Percentiles rank a stretch among this genome's conserved stretches.
phyloP scores from a whole-genome alignment of 2,329 filamentous ascomycete species.

The Microcyclospora tardicrescens region DNA sequence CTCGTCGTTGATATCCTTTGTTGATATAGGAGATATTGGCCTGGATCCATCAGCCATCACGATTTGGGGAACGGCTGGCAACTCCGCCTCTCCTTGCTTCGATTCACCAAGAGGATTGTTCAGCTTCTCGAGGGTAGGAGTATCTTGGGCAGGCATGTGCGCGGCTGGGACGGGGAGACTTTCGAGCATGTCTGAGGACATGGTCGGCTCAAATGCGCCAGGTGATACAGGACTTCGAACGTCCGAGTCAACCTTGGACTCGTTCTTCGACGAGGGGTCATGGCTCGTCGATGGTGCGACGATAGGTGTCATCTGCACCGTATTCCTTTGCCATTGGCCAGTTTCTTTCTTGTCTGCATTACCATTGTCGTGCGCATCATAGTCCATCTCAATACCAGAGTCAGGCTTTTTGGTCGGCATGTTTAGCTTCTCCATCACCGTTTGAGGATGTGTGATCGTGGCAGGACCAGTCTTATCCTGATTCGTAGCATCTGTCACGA shows the following conservation, averaged over 20 bases:
- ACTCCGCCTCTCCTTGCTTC: slow-evolving; percentile 1
- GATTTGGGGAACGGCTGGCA: slow-evolving; percentile 3
- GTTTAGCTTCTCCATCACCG: slow-evolving; percentile 4
- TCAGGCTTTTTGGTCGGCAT: slow-evolving; percentile 35
- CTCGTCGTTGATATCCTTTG: no score
- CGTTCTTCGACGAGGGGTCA: not conserved
- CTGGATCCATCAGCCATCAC: slow-evolving; percentile 11
- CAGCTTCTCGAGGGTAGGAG: no score
- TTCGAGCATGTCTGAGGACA: slow-evolving; percentile 5
- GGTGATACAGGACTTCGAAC: not conserved
- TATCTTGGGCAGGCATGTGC: no score
- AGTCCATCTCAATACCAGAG: slow-evolving; percentile 42
- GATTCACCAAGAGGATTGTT: not conserved
- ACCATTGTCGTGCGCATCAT: slow-evolving; percentile 8
- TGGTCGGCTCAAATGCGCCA: slow-evolving; percentile 1
- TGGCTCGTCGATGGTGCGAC: no score
- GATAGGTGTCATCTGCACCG: not conserved
- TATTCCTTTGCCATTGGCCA: not conserved
- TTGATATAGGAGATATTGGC: slow-evolving; percentile 1
- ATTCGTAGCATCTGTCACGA: slow-evolving; percentile 1
- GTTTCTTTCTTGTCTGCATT: slow-evolving; percentile 4
- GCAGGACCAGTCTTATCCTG: not conserved
- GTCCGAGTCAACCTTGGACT: not conserved
- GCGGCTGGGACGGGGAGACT: not conserved
- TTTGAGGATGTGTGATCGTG: slow-evolving; percentile 5